phyloP scores from a whole-genome alignment of 2,329 filamentous ascomycete genomes.

The Neobulgaria alba region DNA sequence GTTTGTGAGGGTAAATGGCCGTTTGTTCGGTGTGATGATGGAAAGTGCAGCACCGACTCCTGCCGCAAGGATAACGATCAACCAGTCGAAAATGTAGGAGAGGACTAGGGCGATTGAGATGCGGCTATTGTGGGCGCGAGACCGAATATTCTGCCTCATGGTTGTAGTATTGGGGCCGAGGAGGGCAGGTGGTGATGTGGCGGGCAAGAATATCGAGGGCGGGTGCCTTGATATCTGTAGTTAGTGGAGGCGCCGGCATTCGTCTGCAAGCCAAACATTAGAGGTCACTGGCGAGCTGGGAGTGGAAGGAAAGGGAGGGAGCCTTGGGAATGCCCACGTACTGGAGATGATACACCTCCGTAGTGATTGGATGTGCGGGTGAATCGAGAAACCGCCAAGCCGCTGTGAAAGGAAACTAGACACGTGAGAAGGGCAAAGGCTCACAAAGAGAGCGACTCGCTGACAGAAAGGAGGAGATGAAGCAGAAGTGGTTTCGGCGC shows the following conservation, averaged over 20 bases:
- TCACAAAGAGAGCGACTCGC: too few species aligned
- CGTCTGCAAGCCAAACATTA: not conserved
- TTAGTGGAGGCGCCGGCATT: not conserved
- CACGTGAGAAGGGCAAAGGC: too few species aligned
- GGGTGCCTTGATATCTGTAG: not conserved
- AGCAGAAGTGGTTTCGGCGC: too few species aligned
- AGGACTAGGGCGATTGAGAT: conserved; percentile 36
- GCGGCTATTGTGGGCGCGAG: conserved; percentile 13
- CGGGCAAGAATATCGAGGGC: not conserved
- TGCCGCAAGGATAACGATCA: conserved; percentile 52
- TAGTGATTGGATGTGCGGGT: too few species aligned
- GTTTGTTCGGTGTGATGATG: conserved; percentile 53
- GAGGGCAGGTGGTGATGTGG: too few species aligned
- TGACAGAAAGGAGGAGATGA: too few species aligned
- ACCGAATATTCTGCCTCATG: conserved; percentile 10
- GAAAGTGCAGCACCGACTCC: conserved; percentile 52
- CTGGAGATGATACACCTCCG: not conserved
- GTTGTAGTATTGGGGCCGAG: not conserved
- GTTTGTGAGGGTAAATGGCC: conserved; percentile 65
- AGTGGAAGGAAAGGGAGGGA: not conserved
- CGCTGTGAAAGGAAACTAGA: too few species aligned
- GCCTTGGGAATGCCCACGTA: not conserved
- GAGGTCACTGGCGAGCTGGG: not conserved
- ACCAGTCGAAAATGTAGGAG: conserved; percentile 69
- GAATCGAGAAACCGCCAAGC: too few species aligned